These are phyloP conservation scores for Botryotinia calthae DNA, from an alignment of 2,329 filamentous ascomycete genomes.

Conservation along the genomic window DNA sequence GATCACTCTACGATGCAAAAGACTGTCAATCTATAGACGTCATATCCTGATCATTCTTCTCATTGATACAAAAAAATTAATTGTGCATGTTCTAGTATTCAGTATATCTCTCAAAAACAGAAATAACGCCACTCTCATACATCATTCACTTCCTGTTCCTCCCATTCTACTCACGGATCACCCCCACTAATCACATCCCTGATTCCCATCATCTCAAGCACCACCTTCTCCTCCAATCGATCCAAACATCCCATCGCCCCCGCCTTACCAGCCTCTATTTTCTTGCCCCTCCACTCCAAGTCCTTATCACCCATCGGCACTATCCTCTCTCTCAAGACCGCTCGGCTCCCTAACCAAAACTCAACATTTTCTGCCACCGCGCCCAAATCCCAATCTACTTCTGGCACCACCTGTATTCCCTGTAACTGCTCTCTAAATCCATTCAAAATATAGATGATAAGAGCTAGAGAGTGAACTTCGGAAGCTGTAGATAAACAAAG, in stretches of 20 bases:
- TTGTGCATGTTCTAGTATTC: slow-evolving; percentile 6
- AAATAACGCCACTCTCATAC: slow-evolving; percentile 12
- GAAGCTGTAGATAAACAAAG: slow-evolving; percentile 71
- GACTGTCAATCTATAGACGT: neutral
- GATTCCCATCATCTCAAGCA: slow-evolving; percentile 57
- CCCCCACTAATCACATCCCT: slow-evolving; percentile 34
- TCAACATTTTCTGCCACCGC: slow-evolving; percentile 79
- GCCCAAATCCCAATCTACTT: slow-evolving; percentile 71
- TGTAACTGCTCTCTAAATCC: slow-evolving; percentile 56
- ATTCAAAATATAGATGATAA: slow-evolving; percentile 71
- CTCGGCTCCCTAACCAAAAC: slow-evolving; percentile 70
- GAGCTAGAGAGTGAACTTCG: slow-evolving; percentile 75
- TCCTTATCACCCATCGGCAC: slow-evolving; percentile 72
- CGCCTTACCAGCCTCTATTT: slow-evolving; percentile 33
- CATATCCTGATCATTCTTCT: neutral
- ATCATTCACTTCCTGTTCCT: neutral
- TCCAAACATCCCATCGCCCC: slow-evolving; percentile 41
- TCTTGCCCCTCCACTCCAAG: slow-evolving; percentile 54
- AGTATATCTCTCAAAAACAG: neutral
- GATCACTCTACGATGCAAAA: neutral
- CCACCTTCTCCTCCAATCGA: slow-evolving; percentile 71
- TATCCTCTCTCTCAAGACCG: slow-evolving; percentile 68
- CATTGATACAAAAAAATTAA: slow-evolving; percentile 15
- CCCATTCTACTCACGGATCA: slow-evolving; percentile 21
- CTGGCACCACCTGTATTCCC: slow-evolving; percentile 69